phyloP scores from a whole-genome alignment of 345 rosid species.

The Bruguiera parviflora region DNA sequence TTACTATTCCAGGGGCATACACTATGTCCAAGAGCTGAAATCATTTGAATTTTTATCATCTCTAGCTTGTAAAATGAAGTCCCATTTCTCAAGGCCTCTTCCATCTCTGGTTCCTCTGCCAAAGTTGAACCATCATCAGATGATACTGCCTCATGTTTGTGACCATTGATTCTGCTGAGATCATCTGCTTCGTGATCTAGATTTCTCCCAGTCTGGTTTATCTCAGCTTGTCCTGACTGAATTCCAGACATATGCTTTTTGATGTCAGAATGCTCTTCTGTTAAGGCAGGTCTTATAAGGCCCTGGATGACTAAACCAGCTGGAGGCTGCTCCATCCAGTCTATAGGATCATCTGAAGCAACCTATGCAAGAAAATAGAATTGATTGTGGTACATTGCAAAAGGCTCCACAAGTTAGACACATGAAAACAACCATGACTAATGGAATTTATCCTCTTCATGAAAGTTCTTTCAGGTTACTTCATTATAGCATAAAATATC shows the following conservation, averaged over 20 bases:
- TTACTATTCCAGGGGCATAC: slow-evolving; percentile 31
- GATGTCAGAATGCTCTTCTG: slow-evolving; percentile 69
- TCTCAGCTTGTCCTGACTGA: slow-evolving; percentile 25
- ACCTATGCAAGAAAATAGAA: slow-evolving; percentile 38
- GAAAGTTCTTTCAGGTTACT: not conserved
- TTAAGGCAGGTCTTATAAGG: slow-evolving; percentile 64
- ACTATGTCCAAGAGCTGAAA: slow-evolving; percentile 73
- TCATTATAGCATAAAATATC: slow-evolving; percentile 1
- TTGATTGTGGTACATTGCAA: not conserved
- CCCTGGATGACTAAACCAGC: slow-evolving; percentile 88
- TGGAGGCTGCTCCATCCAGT: slow-evolving; percentile 90
- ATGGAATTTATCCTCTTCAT: slow-evolving; percentile 10
- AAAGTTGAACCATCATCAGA: slow-evolving; percentile 31
- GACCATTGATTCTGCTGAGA: slow-evolving; percentile 38
- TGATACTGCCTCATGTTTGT: slow-evolving; percentile 26
- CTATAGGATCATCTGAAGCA: slow-evolving; percentile 70
- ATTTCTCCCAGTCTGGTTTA: slow-evolving; percentile 31
- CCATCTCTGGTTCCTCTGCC: slow-evolving; percentile 37
- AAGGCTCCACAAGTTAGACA: not conserved
- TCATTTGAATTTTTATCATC: slow-evolving; percentile 67
- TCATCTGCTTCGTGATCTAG: slow-evolving; percentile 40
- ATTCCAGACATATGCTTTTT: slow-evolving; percentile 49
- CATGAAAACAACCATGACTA: not conserved
- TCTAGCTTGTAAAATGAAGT: slow-evolving; percentile 81
- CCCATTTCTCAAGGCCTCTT: slow-evolving; percentile 39